Evolutionary conservation across 2,329 filamentous ascomycete species (phyloP).

Genomic region (Aspergillus thermomutatus): DNA sequence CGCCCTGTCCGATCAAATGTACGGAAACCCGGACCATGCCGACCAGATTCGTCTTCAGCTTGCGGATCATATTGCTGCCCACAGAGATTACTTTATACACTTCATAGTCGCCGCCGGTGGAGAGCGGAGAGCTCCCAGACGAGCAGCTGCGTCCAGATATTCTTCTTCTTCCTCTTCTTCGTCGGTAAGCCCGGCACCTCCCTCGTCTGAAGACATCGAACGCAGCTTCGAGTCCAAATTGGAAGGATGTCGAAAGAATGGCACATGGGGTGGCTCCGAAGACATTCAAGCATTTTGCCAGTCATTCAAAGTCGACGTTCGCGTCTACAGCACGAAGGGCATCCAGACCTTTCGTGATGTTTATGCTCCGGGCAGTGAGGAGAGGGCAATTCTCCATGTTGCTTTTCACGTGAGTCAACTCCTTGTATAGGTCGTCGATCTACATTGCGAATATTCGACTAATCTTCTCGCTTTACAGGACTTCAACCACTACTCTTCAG

Average conservation of each 20-base stretch:
- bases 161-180: conserved; percentile 46
- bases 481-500: conserved; percentile 66
- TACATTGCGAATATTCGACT: neutral
- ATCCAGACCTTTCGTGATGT: conserved; percentile 46
- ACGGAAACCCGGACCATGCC: conserved; percentile 57
- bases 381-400: conserved; percentile 50
- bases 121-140: conserved; percentile 56
- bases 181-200: conserved; percentile 40
- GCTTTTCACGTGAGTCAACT: conserved; percentile 57
- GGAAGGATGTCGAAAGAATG: conserved; percentile 56
- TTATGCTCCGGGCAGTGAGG: conserved; percentile 35
- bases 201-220: conserved; percentile 53
- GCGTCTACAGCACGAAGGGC: conserved; percentile 52
- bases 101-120: conserved; percentile 59
- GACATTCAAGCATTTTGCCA: conserved; percentile 65
- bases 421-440: neutral
- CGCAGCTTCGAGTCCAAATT: conserved; percentile 59
- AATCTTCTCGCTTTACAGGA: conserved; percentile 35
- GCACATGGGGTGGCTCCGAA: conserved; percentile 64
- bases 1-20: conserved; percentile 65
- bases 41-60: conserved; percentile 56
- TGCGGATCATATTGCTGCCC: conserved; percentile 60
- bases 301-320: conserved; percentile 59
- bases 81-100: conserved; percentile 61
- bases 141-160: conserved; percentile 47